Evolutionary conservation across 176 grass and related monocot species (phyloP), one percentile per base, ranked within the genome.

Genomic region (Phragmites australis): DNA sequence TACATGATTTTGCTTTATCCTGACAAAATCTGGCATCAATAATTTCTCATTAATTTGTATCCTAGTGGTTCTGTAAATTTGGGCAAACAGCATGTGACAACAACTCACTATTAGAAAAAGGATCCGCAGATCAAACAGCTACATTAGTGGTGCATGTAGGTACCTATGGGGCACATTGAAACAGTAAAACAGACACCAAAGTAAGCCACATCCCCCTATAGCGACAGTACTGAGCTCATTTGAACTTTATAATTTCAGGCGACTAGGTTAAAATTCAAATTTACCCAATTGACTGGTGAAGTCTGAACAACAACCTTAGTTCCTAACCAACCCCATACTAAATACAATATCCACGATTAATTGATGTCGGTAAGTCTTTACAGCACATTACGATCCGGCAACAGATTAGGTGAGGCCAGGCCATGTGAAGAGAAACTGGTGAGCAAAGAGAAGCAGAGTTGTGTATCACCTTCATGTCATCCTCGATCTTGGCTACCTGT

Each of bases 401-500:
- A 62, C 11, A 23, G 23, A 70, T 17, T 42, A 29, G 31, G 43
- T 3, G 0, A 32, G 14, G 37, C 30, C 11, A 45, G 40, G n/a
- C n/a, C n/a, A n/a, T n/a, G n/a, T n/a, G n/a, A n/a, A n/a, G 9
- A 46, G 37, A 58, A 61, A 21, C 10, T 16, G 40, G 25, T 16
- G 15, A 70, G 41, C 3, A 51, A 37, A 50, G 23, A 60, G 62
- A 9, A 21, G 16, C 12, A 15, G 51, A 40, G 6, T 41, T 58
- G 1, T 8, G 9, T 65, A 70, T 63, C 0, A 98, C 96, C 92
- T 99, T 99, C 92, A 99, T 88, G 81, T 99, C 96, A 46, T 99
- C 96, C 81, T 99, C 96, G 26, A 95, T 99, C 87, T 93, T 99
- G 51, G 92, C 88, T 55, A 99, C 96, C 82, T 89, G 96, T 0